Percentiles rank a stretch among this genome's conserved stretches.
phyloP scores from a whole-genome alignment of 2,329 filamentous ascomycete genomes.

The Chaetothyriales sp. region DNA sequence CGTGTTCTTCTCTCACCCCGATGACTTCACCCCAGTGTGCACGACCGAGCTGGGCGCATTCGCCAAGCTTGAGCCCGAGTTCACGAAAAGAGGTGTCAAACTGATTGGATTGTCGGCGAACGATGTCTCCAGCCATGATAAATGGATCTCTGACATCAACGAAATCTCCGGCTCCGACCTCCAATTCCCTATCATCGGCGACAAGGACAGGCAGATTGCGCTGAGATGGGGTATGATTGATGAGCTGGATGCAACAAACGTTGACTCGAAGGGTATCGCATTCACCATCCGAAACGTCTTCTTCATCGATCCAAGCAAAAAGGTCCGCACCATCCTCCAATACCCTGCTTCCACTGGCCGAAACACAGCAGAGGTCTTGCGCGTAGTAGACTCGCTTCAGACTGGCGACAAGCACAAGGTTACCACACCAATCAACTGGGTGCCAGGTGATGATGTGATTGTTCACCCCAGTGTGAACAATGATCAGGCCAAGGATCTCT shows the following conservation, averaged over 20 bases:
- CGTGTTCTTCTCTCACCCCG: slow-evolving; percentile 58
- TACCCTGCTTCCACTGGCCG: slow-evolving; percentile 50
- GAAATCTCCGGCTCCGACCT: slow-evolving; percentile 26
- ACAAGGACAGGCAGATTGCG: slow-evolving; percentile 30
- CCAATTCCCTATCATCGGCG: slow-evolving; percentile 32
- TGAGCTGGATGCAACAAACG: slow-evolving; percentile 29
- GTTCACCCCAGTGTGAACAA: slow-evolving; percentile 46
- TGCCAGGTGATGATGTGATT: slow-evolving; percentile 46
- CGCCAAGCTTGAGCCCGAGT: slow-evolving; percentile 50
- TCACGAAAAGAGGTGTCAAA: slow-evolving; percentile 48
- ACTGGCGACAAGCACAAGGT: slow-evolving; percentile 46
- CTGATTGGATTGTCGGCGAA: slow-evolving; percentile 47
- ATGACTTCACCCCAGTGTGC: slow-evolving; percentile 28
- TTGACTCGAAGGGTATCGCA: slow-evolving; percentile 36
- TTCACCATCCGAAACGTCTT: slow-evolving; percentile 54
- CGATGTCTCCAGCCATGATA: slow-evolving; percentile 41
- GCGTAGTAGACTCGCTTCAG: slow-evolving; percentile 46
- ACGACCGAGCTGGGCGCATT: slow-evolving; percentile 52
- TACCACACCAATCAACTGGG: slow-evolving; percentile 51
- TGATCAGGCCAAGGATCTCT: slow-evolving; percentile 45
- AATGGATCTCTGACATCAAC: slow-evolving; percentile 43
- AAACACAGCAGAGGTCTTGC: slow-evolving; percentile 43
- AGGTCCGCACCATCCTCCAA: slow-evolving; percentile 47
- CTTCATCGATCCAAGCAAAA: slow-evolving; percentile 52
- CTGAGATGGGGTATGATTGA: slow-evolving; percentile 31